Evolutionary conservation across 306 rosid genomes (phyloP), one percentile per base, ranked within the genome.

Genomic region (Astragalus glycyphyllos): DNA sequence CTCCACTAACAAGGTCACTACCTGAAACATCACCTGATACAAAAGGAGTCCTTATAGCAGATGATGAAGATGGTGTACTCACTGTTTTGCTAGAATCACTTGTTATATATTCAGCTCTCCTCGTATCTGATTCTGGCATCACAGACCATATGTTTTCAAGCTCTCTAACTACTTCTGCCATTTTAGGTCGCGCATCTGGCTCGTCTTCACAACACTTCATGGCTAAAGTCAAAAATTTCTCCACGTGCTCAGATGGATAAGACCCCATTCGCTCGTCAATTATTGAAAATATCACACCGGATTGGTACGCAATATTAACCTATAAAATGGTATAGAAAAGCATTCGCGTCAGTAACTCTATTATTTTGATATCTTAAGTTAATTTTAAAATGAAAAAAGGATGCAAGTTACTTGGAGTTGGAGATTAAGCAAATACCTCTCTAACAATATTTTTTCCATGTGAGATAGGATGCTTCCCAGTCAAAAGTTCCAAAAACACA

Each of bases 371-470:
- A 63, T 76, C 44, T 45, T 64, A 15, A 69, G 17, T 9, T n/a
- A 29, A 20, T 20, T 20, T 20, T 20, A 20, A 20, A 20, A 20
- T 20, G 23, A 67, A 17, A 35, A 72, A 69, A 51, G 67, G 37
- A 20, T 26, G 3, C 16, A 37, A 20, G 23, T 20, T 20, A 20
- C 23, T 20, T 20, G 23, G 23, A 20, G 23, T 20, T 20, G 23
- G 23, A 20, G 23, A 20, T 20, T 20, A 20, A 73, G 48, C 3
- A 64, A 55, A 66, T 87, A 95, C 99, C 99, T 95, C 99, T 74
- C 99, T 85, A 65, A 95, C 96, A 73, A 95, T 86, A 76, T 95
- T 95, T 80, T 95, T 95, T 8, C 99, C 97, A 37, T 77, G 96
- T 56, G 90, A 83, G 78, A 95, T 95, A 46, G 99, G 96, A 5